Base-by-base conservation (phyloP, 2,329 filamentous ascomycete genomes). In the Davidsoniella eucalypti region DNA sequence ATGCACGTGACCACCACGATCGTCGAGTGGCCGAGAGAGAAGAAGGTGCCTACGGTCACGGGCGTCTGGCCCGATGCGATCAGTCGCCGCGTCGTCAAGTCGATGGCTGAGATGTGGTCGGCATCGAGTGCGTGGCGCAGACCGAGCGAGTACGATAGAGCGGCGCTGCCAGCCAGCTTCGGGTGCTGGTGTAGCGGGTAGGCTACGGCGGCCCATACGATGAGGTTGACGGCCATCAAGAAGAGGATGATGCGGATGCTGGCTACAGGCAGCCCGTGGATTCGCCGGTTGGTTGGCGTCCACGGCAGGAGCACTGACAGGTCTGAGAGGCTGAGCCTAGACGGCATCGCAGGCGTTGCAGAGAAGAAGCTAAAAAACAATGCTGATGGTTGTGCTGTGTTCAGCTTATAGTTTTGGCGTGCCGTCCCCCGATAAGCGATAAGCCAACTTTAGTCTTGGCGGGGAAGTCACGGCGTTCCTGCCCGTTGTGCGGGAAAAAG, bases 101-200 rank as follows among this genome's bases (percentile, higher is more conserved):
- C 90, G 59, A 96, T 98, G 55, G 88, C 90, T 58, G 66, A 66
- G 59, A 74, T 76, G 63, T 96, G 92, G 65, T 96, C 90, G n/a
- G 90, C 92, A 60, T 96, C 92, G 42, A 96, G 77, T n/a, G 90
- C 90, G 69, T 96, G 90, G 40, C 90, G 82, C 10, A 96, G 74
- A 2, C 90, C 90, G 9, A 96, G 75, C 0, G 86, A 86, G 64
- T 93, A 96, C 23, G 88, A 81, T 1, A 96, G 75, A 2, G 88
- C 79, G 1, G 87, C 86, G 2, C 87, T 82, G 2, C 84, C 84
- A 46, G 88, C 77, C 55, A 95, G 73, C 0, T 71, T 67, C 0
- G 75, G 69, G 61, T 76, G 67, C 56, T 67, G 70, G 55, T 66
- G 68, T 16, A 79, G 65, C 17, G 76, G 66, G 4, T 78, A 63